phyloP scores from a whole-genome alignment of 164 flowering plant species.

The Magnolia sinica region DNA sequence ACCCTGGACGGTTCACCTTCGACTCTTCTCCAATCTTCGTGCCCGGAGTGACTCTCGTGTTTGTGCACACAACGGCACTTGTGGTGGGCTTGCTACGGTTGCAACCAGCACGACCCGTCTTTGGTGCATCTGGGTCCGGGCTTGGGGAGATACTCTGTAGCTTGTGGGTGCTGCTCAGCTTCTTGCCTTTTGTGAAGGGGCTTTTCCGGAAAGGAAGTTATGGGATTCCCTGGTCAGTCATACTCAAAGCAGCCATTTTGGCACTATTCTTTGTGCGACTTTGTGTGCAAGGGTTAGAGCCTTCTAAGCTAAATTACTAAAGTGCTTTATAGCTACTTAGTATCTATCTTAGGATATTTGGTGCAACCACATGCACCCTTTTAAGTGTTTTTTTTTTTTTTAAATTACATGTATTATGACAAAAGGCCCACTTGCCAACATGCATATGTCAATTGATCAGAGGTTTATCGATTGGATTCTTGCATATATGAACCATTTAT shows the following conservation, averaged over 20 bases:
- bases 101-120: neutral
- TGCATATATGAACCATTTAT: no score
- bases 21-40: slow-evolving; percentile 45
- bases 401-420: no score
- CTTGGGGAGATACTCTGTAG: slow-evolving; percentile 39
- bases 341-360: no score
- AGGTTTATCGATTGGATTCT: no score
- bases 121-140: neutral
- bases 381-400: no score
- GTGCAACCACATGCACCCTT: no score
- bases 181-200: slow-evolving; percentile 50
- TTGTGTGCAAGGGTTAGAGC: slow-evolving; percentile 1
- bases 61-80: slow-evolving; percentile 40
- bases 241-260: slow-evolving; percentile 36
- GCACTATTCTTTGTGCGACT: slow-evolving; percentile 31
- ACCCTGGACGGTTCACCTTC: slow-evolving; percentile 40
- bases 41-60: slow-evolving; percentile 33
- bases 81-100: slow-evolving; percentile 11
- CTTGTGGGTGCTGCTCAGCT: slow-evolving; percentile 34
- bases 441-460: no score
- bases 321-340: no score
- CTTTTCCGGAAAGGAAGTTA: slow-evolving; percentile 42
- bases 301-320: no score
- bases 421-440: no score
- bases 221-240: slow-evolving; percentile 48